A percentile compares a stretch with the other conserved stretches of the same genome.
Conservation (phyloP, 768 basidiomycete species). For the Phaffia australis region DNA sequence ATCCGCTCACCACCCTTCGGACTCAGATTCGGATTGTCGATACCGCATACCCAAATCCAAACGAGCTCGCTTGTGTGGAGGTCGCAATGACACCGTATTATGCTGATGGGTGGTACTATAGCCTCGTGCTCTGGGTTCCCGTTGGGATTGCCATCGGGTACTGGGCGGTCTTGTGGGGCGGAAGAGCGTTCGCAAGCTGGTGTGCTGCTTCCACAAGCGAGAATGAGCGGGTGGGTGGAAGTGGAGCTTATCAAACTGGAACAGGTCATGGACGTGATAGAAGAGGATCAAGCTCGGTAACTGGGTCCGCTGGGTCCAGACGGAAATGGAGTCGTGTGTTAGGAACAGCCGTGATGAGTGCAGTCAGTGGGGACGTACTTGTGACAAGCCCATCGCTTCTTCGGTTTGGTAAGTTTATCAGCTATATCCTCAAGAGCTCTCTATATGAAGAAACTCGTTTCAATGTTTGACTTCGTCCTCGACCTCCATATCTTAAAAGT, state of each 20-base stretch:
- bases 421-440: conserved; percentile 3
- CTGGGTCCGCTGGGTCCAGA: conserved; percentile 28
- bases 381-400: conserved; percentile 74
- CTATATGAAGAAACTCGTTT: neutral
- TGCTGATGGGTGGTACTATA: conserved; percentile 41
- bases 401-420: conserved; percentile 61
- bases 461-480: conserved; percentile 1
- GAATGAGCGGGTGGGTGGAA: conserved; percentile 47
- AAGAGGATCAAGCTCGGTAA: conserved; percentile 25
- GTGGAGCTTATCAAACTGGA: conserved; percentile 40
- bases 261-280: conserved; percentile 6
- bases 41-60: conserved; percentile 48
- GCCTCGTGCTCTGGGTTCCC: conserved; percentile 43
- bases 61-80: conserved; percentile 72
- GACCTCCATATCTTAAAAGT: conserved; percentile 43
- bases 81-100: conserved; percentile 59
- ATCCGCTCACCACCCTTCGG: conserved; percentile 68
- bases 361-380: conserved; percentile 81
- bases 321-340: conserved; percentile 57
- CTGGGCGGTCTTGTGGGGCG: conserved; percentile 50
- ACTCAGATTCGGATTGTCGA: conserved; percentile 84
- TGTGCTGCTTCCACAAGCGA: conserved; percentile 49
- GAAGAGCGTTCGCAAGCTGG: conserved; percentile 73
- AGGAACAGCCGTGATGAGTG: conserved; percentile 81
- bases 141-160: conserved; percentile 66